These are phyloP conservation scores for Auxenochlorella protothecoides DNA, from an alignment of 139 green algal species.

Conservation along the genomic window DNA sequence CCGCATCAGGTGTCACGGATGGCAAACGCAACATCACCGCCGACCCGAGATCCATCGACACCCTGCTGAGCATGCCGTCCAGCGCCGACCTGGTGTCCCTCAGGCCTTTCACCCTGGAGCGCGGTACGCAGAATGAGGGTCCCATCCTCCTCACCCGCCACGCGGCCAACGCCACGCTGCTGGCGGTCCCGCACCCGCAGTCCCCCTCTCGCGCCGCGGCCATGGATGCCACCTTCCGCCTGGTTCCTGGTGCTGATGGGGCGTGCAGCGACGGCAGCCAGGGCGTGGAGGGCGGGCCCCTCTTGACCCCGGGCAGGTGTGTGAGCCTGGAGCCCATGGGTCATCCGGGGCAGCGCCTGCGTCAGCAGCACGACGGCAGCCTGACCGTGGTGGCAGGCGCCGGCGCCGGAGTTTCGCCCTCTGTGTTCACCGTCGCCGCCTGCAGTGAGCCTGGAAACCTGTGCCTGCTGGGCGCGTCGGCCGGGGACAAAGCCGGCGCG, in stretches of 20 bases:
- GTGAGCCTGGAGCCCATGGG: no score
- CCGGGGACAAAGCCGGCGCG: no score
- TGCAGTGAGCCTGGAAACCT: no score
- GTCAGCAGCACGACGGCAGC: no score
- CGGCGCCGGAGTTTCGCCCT: no score
- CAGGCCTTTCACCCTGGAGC: background rate
- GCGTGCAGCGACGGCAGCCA: no score
- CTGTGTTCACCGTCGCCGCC: no score
- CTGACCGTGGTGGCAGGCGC: no score
- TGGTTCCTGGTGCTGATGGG: background rate
- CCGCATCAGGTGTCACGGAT: constrained; percentile 19
- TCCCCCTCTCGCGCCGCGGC: background rate
- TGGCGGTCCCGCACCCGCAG: background rate
- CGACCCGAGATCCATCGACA: constrained; percentile 5
- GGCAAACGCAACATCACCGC: constrained; percentile 2
- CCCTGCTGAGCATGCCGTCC: background rate
- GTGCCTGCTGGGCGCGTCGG: no score
- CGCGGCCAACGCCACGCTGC: background rate
- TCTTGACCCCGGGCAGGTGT: no score
- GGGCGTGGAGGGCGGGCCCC: no score
- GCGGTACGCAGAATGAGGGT: background rate
- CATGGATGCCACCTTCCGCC: constrained; percentile 22
- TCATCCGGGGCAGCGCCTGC: no score
- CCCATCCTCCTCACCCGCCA: background rate
- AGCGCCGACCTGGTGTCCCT: constrained; percentile 6